A percentile compares a stretch with the other conserved stretches of the same genome.
phyloP scores from a whole-genome alignment of 306 rosid genomes.

The Myrica gale region DNA sequence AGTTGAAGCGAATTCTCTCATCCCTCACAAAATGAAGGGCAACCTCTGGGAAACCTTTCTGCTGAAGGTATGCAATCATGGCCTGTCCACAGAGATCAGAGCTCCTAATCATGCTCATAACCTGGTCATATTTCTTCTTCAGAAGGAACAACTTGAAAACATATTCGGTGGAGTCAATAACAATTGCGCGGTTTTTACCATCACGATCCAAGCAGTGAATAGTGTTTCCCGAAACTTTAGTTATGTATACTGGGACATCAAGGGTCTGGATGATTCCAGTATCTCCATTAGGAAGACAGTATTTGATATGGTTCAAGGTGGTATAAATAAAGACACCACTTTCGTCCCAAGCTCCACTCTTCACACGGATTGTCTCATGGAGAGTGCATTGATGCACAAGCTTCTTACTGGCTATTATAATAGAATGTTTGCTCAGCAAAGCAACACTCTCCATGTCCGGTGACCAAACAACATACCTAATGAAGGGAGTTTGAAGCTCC shows the following conservation, averaged over 20 bases:
- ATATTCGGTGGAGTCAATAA: slow-evolving; percentile 83
- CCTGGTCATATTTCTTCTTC: slow-evolving; percentile 80
- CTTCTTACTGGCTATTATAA: slow-evolving; percentile 77
- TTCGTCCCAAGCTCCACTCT: slow-evolving; percentile 97
- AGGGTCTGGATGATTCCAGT: slow-evolving; percentile 82
- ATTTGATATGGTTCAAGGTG: slow-evolving; percentile 81
- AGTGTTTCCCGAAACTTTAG: slow-evolving; percentile 75
- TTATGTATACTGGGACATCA: slow-evolving; percentile 83
- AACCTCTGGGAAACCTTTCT: slow-evolving; percentile 93
- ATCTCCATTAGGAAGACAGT: slow-evolving; percentile 91
- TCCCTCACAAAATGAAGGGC: slow-evolving; percentile 97
- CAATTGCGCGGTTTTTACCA: slow-evolving; percentile 68
- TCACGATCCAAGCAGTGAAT: slow-evolving; percentile 87
- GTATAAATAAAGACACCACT: slow-evolving; percentile 88
- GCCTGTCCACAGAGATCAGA: slow-evolving; percentile 97
- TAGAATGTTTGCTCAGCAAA: slow-evolving; percentile 89
- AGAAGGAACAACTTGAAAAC: slow-evolving; percentile 72
- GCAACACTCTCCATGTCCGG: slow-evolving; percentile 84
- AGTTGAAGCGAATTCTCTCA: slow-evolving; percentile 78
- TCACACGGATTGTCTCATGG: slow-evolving; percentile 94
- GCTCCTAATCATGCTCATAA: slow-evolving; percentile 85
- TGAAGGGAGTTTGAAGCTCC: slow-evolving; percentile 79
- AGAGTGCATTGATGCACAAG: slow-evolving; percentile 92
- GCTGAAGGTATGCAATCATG: slow-evolving; percentile 89
- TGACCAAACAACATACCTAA: slow-evolving; percentile 86